Base-by-base conservation (phyloP, 805 yeast genomes). In the Saccharomycopsis fibuligera region DNA sequence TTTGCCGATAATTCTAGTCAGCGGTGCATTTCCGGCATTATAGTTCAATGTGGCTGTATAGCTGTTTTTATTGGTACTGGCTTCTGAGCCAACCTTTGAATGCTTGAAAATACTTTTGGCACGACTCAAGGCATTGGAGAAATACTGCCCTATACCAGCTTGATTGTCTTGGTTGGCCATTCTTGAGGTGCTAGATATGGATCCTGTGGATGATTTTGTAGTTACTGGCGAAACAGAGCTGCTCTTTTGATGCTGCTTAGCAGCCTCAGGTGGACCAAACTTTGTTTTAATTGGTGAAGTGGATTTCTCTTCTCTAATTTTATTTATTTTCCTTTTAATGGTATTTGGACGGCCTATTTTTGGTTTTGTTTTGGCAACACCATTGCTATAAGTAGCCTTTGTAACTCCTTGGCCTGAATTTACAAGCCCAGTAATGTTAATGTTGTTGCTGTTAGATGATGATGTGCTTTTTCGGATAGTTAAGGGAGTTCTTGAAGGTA, bases 81-180 rank as follows among this genome's bases (percentile, higher is more conserved):
- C 37, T 9, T 8, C 19, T 6, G 9, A 6, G 14, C n/a, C 37
- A 10, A 33, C 9, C 19, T 33, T 33, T 33, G 35, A 19, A 27
- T 43, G 47, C 33, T 49, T 45, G 44, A 52, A 52, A n/a, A 52
- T 49, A 31, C 55, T 49, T 38, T 49, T 49, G 4, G 55, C 50
- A 4, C 45, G 35, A 25, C 33, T 48, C 16, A 41, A 16, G 4
- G 47, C 48, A 22, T 16, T 35, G 17, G 54, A 42, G 31, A 50
- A 42, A 33, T 31, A 29, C n/a, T 47, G 45, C 19, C 47, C 41
- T 6, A 49, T 10, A 24, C 47, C 47, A 6, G 45, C 47, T n/a
- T n/a, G n/a, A n/a, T n/a, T n/a, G n/a, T n/a, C n/a, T n/a, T n/a
- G n/a, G n/a, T n/a, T n/a, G n/a, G 8, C 31, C 8, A 29, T 12